Evolutionary conservation across 2,329 filamentous ascomycete species (phyloP).

Genomic region (Aspergillus neotritici): DNA sequence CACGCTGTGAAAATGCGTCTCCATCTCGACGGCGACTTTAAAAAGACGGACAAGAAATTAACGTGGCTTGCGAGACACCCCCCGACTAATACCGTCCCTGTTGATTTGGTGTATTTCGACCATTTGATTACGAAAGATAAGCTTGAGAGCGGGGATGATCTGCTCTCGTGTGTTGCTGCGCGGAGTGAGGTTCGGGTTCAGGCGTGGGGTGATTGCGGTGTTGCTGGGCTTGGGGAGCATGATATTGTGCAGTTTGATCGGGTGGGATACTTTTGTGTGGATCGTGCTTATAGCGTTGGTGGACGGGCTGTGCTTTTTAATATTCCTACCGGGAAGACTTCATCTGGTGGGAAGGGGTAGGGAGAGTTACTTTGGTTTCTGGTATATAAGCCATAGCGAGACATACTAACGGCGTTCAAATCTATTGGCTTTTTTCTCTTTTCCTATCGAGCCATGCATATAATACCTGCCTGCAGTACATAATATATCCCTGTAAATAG

Average conservation of each 20-base stretch:
- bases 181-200: constrained; percentile 68
- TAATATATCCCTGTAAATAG: too few relatives aligned
- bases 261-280: constrained; percentile 85
- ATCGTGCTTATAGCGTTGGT: constrained; percentile 56
- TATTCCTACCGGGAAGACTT: constrained; percentile 60
- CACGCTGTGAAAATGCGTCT: constrained; percentile 72
- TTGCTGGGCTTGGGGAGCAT: constrained; percentile 69
- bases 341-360: too few relatives aligned
- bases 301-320: constrained; percentile 61
- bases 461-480: too few relatives aligned
- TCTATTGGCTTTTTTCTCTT: too few relatives aligned
- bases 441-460: too few relatives aligned
- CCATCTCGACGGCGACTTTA: constrained; percentile 89
- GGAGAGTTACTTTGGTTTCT: too few relatives aligned
- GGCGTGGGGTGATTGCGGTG: constrained; percentile 74
- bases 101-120: constrained; percentile 91
- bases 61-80: constrained; percentile 83
- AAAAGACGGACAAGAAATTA: constrained; percentile 92
- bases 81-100: constrained; percentile 65
- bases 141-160: constrained; percentile 76
- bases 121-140: constrained; percentile 94
- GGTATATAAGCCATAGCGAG: too few relatives aligned
- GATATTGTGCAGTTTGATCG: constrained; percentile 95
- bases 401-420: too few relatives aligned
- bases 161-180: constrained; percentile 77